These are phyloP conservation scores for Mallotus japonicus DNA, from an alignment of 441 rosid genomes.

Conservation along the genomic window DNA sequence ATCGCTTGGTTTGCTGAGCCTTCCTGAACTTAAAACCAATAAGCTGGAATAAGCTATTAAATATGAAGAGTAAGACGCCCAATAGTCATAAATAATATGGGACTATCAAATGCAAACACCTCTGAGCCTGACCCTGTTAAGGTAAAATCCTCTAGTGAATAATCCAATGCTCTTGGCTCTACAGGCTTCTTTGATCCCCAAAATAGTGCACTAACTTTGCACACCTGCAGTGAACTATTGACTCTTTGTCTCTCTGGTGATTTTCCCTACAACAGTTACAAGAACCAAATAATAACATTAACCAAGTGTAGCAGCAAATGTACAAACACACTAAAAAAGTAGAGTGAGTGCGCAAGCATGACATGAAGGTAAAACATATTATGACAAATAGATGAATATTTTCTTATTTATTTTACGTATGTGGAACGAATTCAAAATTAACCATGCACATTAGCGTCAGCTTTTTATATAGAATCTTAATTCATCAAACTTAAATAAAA, in stretches of 20 bases:
- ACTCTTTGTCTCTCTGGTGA: conserved; percentile 23
- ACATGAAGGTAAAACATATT: neutral
- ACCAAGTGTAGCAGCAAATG: neutral
- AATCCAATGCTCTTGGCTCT: conserved; percentile 45
- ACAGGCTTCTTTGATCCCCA: conserved; percentile 65
- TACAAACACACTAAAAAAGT: neutral
- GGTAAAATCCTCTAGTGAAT: conserved; percentile 46
- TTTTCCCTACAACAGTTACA: conserved; percentile 40
- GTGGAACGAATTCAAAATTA: neutral
- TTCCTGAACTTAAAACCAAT: conserved; percentile 38
- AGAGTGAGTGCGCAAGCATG: neutral
- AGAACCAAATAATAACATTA: neutral
- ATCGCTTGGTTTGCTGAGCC: conserved; percentile 22
- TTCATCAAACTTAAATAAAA: too few relatives aligned
- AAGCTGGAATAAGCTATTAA: conserved; percentile 14
- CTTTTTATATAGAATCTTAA: neutral
- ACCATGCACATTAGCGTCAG: neutral
- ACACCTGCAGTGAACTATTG: conserved; percentile 27
- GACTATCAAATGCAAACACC: conserved; percentile 45
- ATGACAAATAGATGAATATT: neutral
- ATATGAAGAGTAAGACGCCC: neutral
- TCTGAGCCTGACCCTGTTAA: conserved; percentile 49
- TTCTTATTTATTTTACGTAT: neutral
- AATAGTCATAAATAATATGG: neutral
- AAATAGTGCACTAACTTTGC: conserved; percentile 54